Percentiles rank a stretch among this genome's conserved stretches.
Evolutionary conservation across 768 basidiomycete genomes (phyloP).

Genomic region (Fomitopsis serialis): DNA sequence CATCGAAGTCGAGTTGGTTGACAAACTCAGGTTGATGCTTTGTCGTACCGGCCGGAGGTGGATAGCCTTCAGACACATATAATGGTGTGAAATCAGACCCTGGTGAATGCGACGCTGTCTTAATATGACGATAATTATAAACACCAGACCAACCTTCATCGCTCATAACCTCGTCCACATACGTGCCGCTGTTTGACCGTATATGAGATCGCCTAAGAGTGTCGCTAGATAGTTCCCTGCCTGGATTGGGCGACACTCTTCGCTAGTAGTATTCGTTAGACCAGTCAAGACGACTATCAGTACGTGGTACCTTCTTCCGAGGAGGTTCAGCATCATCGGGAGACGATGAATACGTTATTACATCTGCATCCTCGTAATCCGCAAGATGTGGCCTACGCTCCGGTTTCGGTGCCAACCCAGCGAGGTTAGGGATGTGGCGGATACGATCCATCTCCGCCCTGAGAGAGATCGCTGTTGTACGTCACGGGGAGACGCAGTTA

Average conservation of each 20-base stretch:
- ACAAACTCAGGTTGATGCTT: neutral
- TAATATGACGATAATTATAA: neutral
- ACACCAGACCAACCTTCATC: too few relatives aligned
- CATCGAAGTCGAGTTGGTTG: neutral
- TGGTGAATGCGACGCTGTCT: neutral
- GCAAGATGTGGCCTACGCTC: neutral
- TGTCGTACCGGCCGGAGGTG: neutral
- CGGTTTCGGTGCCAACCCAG: slow-evolving; percentile 4
- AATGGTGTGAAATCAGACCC: neutral
- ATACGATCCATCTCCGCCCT: slow-evolving; percentile 14
- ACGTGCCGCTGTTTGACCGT: too few relatives aligned
- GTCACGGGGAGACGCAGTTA: neutral
- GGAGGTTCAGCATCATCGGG: neutral
- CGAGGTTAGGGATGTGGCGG: slow-evolving; percentile 11
- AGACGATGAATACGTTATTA: neutral
- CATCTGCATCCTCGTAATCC: neutral
- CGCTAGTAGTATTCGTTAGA: too few relatives aligned
- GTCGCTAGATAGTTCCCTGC: too few relatives aligned
- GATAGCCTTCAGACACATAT: neutral
- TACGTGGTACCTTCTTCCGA: slow-evolving; percentile 2
- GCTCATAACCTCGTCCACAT: too few relatives aligned
- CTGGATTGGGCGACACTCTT: too few relatives aligned
- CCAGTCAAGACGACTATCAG: too few relatives aligned
- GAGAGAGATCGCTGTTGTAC: slow-evolving; percentile 5
- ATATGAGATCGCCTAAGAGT: too few relatives aligned